Conservation (phyloP, 176 grass and related monocot genomes). For the Paspalum vaginatum region DNA sequence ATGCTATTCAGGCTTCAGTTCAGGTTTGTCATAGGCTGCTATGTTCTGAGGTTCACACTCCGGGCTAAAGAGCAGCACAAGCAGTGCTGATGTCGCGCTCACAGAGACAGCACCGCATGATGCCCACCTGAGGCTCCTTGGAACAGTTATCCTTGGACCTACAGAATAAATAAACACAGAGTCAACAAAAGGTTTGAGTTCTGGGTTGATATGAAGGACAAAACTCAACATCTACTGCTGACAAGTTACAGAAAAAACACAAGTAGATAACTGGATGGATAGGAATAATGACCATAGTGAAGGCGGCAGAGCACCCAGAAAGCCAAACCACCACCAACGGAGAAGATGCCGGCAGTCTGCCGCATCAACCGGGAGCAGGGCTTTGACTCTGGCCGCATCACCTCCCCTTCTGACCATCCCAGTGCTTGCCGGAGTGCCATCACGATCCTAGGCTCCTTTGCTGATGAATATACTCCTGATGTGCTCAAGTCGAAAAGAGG, state of each 20-base stretch:
- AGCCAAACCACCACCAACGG: conserved; percentile 67
- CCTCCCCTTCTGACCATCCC: conserved; percentile 92
- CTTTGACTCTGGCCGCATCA: conserved; percentile 91
- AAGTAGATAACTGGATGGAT: not conserved
- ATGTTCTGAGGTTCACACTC: conserved; percentile 94
- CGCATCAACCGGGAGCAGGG: conserved; percentile 83
- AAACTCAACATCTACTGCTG: not conserved
- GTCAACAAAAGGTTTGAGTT: not conserved
- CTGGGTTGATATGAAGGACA: not conserved
- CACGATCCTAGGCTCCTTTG: conserved; percentile 22
- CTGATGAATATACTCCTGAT: not conserved
- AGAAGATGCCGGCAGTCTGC: conserved; percentile 85
- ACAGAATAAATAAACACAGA: conserved; percentile 7
- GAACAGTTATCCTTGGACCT: conserved; percentile 82
- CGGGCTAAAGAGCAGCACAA: conserved; percentile 87
- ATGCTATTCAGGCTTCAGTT: conserved; percentile 39
- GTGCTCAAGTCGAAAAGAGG: conserved; percentile 7
- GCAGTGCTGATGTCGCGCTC: conserved; percentile 56
- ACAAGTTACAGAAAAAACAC: not conserved
- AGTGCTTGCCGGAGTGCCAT: conserved; percentile 68
- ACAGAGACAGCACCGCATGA: conserved; percentile 67
- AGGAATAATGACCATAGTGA: conserved; percentile 68
- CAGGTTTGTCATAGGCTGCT: conserved; percentile 67
- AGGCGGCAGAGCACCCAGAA: conserved; percentile 94
- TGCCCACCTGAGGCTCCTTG: conserved; percentile 74